A percentile compares a stretch with the other conserved stretches of the same genome.
phyloP scores from a whole-genome alignment of 2,329 filamentous ascomycete species.

The Hypoxylon sp. region DNA sequence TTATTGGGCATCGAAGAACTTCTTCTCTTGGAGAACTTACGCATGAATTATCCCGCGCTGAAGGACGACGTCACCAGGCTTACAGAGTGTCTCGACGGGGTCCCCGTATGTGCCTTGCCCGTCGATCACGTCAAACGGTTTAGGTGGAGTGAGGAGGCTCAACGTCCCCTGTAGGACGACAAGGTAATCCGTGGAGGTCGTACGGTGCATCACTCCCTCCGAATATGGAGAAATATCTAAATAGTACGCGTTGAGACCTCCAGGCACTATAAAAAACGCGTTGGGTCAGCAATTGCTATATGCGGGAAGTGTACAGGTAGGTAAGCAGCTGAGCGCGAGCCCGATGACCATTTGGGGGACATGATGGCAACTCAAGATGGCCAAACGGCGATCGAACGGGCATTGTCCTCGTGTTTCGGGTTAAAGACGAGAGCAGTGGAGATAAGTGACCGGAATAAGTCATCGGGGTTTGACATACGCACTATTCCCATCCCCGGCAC shows the following conservation, averaged over 20 bases:
- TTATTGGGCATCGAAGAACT: not conserved
- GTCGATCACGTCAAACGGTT: slow-evolving; percentile 44
- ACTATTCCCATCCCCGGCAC: slow-evolving; percentile 52
- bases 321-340: slow-evolving; percentile 14
- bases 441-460: not conserved
- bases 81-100: slow-evolving; percentile 47
- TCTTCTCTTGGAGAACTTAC: slow-evolving; percentile 46
- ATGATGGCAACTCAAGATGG: slow-evolving; percentile 2
- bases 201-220: slow-evolving; percentile 51
- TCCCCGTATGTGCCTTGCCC: slow-evolving; percentile 47
- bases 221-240: slow-evolving; percentile 49
- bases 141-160: slow-evolving; percentile 48
- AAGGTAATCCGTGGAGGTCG: slow-evolving; percentile 51
- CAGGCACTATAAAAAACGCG: slow-evolving; percentile 43
- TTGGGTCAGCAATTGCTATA: slow-evolving; percentile 29
- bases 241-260: slow-evolving; percentile 51
- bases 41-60: slow-evolving; percentile 52
- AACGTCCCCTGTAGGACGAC: slow-evolving; percentile 49
- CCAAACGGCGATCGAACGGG: slow-evolving; percentile 11
- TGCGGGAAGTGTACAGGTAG: slow-evolving; percentile 20
- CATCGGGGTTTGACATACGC: slow-evolving; percentile 15
- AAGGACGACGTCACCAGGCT: slow-evolving; percentile 49
- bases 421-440: not conserved
- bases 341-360: slow-evolving; percentile 1
- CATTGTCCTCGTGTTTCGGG: not conserved